Evolutionary conservation across 305 asterid species (phyloP), one percentile per base, ranked within the genome.

Genomic region (Fraxinus velutina): DNA sequence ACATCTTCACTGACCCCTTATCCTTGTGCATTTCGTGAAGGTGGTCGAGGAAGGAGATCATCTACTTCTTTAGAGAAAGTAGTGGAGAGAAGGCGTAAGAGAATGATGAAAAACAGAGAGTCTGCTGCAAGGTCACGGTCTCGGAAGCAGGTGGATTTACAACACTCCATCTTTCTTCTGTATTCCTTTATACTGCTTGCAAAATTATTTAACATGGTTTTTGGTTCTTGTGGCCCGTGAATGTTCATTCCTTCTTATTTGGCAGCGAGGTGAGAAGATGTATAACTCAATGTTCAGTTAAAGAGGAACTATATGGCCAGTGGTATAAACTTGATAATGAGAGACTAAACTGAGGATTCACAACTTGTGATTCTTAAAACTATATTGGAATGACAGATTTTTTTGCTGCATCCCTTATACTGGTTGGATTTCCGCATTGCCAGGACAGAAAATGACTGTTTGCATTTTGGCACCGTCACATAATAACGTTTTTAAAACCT

Each of bases 101-200:
- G 98, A 82, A 96, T 96, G 99, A 93, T 95, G 12, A 95, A 95
- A 83, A 95, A 95, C 87, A 81, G 99, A 81, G 99, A 96, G 84
- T 93, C 98, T 84, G 98, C 99, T 84, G 97, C 99, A 75, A 89
- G 99, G 79, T 96, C 99, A 44, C 90, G 99, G 84, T 97, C 94
- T 81, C 87, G 99, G 86, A 96, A 94, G 89, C 99, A 96, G 99
- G 99, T 96, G 86, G 90, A 81, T 86, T 57, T 76, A 24, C 78
- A 74, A 73, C 34, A 21, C 21, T 13, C 32, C 71, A 22, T 75
- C 24, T 66, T 32, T 24, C 76, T 75, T 72, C 6, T 68, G 34
- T 76, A 22, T 34, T 60, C 76, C 32, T 60, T 60, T 21, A 60
- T 21, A 60, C 32, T 60, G 71, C 71, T 21, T 13, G 0, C 15